Percentiles rank a stretch among this genome's conserved stretches.
Conservation (phyloP, 176 grass and related monocot genomes). For the Aegilops bicornis region DNA sequence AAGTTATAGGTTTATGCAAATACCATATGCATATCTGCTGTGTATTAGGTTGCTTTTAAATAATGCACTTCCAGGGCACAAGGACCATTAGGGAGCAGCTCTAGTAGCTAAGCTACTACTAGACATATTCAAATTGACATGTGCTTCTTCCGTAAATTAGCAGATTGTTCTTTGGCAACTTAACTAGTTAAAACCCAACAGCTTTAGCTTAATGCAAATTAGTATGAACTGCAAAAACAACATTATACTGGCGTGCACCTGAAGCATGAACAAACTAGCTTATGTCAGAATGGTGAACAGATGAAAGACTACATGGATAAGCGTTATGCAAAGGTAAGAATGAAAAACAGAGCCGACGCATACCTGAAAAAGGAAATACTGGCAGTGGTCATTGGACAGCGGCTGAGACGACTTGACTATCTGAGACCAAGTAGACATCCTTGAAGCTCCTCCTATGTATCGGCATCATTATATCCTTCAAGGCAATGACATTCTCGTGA, state of each 20-base stretch:
- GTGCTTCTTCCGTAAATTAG: not conserved
- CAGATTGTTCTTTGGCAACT: not conserved
- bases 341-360: not conserved
- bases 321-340: not conserved
- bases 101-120: slow-evolving; percentile 1
- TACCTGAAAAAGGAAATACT: slow-evolving; percentile 74
- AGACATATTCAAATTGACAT: not conserved
- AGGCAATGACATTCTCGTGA: slow-evolving; percentile 59
- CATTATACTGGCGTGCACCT: not conserved
- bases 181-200: not conserved
- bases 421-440: slow-evolving; percentile 67
- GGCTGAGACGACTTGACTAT: slow-evolving; percentile 58
- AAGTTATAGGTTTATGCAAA: not conserved
- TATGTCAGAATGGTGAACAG: not conserved
- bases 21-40: not conserved
- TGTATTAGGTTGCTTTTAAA: not conserved
- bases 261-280: not conserved
- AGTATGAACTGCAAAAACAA: not conserved
- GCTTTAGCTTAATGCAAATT: not conserved
- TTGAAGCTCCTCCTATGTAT: slow-evolving; percentile 52
- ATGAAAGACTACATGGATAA: not conserved
- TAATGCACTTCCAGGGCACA: not conserved
- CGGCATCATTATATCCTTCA: slow-evolving; percentile 76
- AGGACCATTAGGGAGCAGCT: not conserved
- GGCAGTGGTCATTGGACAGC: slow-evolving; percentile 65